These are phyloP conservation scores for Penicillium chermesinum DNA, from an alignment of 495 filamentous ascomycete genomes.

Conservation along the genomic window DNA sequence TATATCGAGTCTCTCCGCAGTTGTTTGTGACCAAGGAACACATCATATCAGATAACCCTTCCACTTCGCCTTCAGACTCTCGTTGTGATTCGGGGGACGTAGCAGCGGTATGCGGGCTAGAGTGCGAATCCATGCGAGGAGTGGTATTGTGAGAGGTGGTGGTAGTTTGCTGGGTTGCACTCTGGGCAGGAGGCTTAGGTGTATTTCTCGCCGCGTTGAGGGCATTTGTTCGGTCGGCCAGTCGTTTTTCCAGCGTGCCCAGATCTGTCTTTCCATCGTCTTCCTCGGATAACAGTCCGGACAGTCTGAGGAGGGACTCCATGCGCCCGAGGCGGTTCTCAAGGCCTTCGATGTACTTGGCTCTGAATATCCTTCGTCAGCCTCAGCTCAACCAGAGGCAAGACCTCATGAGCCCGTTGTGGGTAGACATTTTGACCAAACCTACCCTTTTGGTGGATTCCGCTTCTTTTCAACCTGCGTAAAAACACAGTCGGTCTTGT, in stretches of 20 bases:
- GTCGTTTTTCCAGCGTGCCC: conserved; percentile 75
- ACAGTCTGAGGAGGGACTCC: conserved; percentile 83
- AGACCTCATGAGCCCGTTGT: too few species aligned
- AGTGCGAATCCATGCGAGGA: conserved; percentile 46
- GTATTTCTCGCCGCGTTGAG: conserved; percentile 34
- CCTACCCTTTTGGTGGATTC: conserved; percentile 93
- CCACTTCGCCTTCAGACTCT: conserved; percentile 68
- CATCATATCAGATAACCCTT: conserved; percentile 96
- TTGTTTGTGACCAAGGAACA: conserved; percentile 98
- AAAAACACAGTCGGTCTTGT: conserved; percentile 97
- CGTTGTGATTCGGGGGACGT: conserved; percentile 56
- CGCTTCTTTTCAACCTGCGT: conserved; percentile 99
- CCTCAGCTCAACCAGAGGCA: neutral
- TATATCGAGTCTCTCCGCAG: conserved; percentile 91
- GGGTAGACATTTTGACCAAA: too few species aligned
- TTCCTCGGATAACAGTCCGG: conserved; percentile 81
- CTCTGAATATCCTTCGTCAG: conserved; percentile 43
- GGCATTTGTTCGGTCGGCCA: conserved; percentile 58
- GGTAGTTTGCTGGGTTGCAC: conserved; percentile 21
- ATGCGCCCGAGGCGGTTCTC: conserved; percentile 92
- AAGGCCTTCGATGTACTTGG: conserved; percentile 96
- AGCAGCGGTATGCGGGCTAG: conserved; percentile 54
- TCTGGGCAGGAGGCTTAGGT: conserved; percentile 25
- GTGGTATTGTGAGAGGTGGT: conserved; percentile 40
- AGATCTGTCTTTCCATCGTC: conserved; percentile 86